Percentiles rank a stretch among this genome's conserved stretches.
Evolutionary conservation across 768 basidiomycete species (phyloP).

Genomic region (Rhodotorula graminis): DNA sequence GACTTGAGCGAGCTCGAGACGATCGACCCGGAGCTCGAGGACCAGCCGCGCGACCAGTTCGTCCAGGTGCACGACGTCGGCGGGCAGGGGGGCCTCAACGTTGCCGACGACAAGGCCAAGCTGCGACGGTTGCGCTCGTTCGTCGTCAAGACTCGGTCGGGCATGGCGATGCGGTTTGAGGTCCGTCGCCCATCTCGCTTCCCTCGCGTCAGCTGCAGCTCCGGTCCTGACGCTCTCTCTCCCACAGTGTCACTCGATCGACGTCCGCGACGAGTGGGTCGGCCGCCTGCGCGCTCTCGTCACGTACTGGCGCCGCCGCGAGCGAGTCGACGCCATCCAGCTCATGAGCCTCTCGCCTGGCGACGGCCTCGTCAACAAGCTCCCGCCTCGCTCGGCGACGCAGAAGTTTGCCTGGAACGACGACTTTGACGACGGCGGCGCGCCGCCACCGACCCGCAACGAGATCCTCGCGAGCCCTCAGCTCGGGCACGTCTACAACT

Average conservation of each 20-base stretch:
- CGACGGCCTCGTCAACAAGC: slow-evolving; percentile 15
- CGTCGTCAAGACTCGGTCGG: slow-evolving; percentile 66
- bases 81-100: slow-evolving; percentile 48
- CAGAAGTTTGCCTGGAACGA: not conserved
- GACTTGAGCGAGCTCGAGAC: slow-evolving; percentile 66
- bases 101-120: slow-evolving; percentile 38
- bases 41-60: slow-evolving; percentile 18
- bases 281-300: slow-evolving; percentile 64
- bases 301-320: slow-evolving; percentile 72
- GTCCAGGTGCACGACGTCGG: slow-evolving; percentile 19
- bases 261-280: slow-evolving; percentile 77
- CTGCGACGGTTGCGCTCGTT: slow-evolving; percentile 66
- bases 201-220: not conserved
- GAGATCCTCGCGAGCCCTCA: slow-evolving; percentile 51
- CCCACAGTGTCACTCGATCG: slow-evolving; percentile 39
- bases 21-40: slow-evolving; percentile 48
- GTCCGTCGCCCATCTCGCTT: slow-evolving; percentile 50
- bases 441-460: slow-evolving; percentile 13
- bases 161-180: slow-evolving; percentile 70
- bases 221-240: slow-evolving; percentile 53
- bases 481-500: slow-evolving; percentile 68
- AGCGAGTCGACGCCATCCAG: slow-evolving; percentile 66
- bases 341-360: slow-evolving; percentile 69
- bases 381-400: slow-evolving; percentile 7
- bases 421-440: slow-evolving; percentile 49